Base-by-base conservation (phyloP, 2,329 filamentous ascomycete genomes). In the Sporothrix pallida region DNA sequence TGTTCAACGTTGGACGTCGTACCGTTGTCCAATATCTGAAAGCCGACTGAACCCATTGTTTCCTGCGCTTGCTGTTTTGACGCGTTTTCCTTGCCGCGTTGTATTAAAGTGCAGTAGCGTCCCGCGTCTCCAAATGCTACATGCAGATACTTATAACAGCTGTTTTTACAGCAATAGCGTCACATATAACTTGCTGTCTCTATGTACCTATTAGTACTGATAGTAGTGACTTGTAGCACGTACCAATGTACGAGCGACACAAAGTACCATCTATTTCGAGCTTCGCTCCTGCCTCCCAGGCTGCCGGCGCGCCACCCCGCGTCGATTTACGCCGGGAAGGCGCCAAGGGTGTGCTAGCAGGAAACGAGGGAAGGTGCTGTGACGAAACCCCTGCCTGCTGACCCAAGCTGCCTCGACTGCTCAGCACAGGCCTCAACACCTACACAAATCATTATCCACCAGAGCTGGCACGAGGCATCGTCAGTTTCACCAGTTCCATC, bases 231-330 rank as follows among this genome's bases (percentile, higher is more conserved):
- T 26, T 48, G 12, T 2, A 4, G 15, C 10, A 10, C 1, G n/a
- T 17, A 37, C 62, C 46, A 48, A 65, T 15, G 2, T 67, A 23
- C 5, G 9, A 20, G 62, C 0, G 20, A 4, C 4, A 1, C 3
- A 2, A 65, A 26, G 62, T 65, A 65, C 62, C 20, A 6, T 20
- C 6, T 8, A 23, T 23, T 20, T 56, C 20, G 37, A 65, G 60
- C 37, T 65, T 9, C 7, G 52, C 52, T 56, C 60, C n/a, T 44
- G 23, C 42, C 54, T 62, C 50, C 46, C 50, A 37, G 46, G 48
- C 67, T 20, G 9, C 46, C 71, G 60, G 62, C 62, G 58, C 71
- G 72, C 65, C 70, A 71, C 70, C 72, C 72, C 72, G 54, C 72
- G 71, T 70, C 54, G 20, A 63, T 50, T 52, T 50, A 26, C 65